Conservation (phyloP, 306 rosid genomes). For the Ormosia semicastrata region DNA sequence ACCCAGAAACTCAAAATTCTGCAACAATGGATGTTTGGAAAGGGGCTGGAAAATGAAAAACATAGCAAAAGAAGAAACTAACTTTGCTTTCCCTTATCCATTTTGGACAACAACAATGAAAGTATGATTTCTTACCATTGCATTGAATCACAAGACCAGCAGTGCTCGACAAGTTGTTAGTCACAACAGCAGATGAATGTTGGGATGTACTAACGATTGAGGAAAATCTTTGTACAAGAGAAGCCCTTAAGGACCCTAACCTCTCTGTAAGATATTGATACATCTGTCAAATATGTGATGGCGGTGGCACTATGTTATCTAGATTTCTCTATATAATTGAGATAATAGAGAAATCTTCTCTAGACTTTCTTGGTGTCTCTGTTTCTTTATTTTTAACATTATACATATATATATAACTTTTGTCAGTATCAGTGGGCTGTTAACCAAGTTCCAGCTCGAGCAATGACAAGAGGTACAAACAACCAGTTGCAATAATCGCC, state of each 20-base stretch:
- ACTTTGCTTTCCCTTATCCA: too few species aligned
- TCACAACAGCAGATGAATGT: not conserved
- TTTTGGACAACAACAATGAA: not conserved
- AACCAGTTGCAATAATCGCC: not conserved
- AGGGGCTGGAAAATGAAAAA: not conserved
- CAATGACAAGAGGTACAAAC: not conserved
- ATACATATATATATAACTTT: too few species aligned
- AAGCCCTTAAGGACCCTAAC: too few species aligned
- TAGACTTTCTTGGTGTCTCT: too few species aligned
- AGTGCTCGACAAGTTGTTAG: conserved; percentile 15
- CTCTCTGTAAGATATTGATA: not conserved
- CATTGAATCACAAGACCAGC: conserved; percentile 26
- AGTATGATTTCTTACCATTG: conserved; percentile 8
- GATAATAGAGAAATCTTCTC: too few species aligned
- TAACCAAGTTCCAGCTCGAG: not conserved
- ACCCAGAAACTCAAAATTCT: not conserved
- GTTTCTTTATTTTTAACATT: too few species aligned
- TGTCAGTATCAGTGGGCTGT: too few species aligned
- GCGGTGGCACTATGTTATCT: too few species aligned
- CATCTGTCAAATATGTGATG: too few species aligned
- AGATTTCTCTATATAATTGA: too few species aligned
- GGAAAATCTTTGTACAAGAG: not conserved
- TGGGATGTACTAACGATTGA: not conserved
- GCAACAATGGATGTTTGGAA: not conserved
- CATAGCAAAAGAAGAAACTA: not conserved